Evolutionary conservation across 176 grass and related monocot genomes (phyloP).

Genomic region (Oryza australiensis): DNA sequence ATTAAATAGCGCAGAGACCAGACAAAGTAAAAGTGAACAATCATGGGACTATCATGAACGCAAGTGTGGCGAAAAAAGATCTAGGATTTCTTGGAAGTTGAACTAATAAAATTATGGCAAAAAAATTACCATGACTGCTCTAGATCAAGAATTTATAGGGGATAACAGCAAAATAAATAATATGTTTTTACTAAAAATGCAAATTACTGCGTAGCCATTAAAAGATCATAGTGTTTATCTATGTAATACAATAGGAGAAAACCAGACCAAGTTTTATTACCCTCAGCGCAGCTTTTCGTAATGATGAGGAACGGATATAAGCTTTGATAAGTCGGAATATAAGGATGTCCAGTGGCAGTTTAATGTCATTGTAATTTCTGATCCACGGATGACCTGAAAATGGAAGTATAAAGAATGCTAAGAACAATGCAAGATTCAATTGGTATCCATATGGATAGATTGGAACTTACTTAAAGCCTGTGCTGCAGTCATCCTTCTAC

Average conservation of each 20-base stretch:
- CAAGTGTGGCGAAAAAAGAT: background rate
- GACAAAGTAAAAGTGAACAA: conserved; percentile 23
- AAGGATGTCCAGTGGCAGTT: conserved; percentile 65
- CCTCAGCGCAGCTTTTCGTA: conserved; percentile 74
- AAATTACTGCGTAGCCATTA: background rate
- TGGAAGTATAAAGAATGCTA: conserved; percentile 7
- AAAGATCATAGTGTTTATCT: background rate
- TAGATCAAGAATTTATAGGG: background rate
- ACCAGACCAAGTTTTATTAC: conserved; percentile 33
- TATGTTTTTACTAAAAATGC: background rate
- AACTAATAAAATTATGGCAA: background rate
- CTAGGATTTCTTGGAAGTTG: background rate
- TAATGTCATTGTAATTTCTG: conserved; percentile 78
- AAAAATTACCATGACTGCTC: background rate
- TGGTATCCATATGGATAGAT: background rate
- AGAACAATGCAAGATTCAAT: conserved; percentile 25
- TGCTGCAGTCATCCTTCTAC: conserved; percentile 86
- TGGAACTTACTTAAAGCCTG: conserved; percentile 66
- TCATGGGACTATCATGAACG: background rate
- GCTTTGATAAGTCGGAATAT: conserved; percentile 81
- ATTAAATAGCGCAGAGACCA: conserved; percentile 19
- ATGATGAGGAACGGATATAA: conserved; percentile 73
- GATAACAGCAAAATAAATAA: background rate
- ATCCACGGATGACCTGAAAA: conserved; percentile 87
- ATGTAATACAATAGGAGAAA: conserved; percentile 17